Evolutionary conservation across 1,139 yeast genomes (phyloP), one percentile per base, ranked within the genome.

Genomic region (Yamadazyma trypodendri): DNA sequence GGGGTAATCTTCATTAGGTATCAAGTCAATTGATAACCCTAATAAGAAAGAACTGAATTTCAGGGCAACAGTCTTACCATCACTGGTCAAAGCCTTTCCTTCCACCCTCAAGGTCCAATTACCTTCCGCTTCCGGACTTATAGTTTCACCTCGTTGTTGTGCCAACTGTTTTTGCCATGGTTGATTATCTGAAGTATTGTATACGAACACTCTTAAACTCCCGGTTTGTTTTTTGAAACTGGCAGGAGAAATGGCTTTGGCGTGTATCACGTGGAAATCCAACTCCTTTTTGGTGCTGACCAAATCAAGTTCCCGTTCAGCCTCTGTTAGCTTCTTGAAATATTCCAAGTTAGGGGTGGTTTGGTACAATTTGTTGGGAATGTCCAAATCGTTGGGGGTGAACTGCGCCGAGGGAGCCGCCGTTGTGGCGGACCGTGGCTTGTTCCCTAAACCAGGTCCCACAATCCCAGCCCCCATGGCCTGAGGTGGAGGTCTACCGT

Each of bases 71-170:
- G 39, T 32, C 39, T 37, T 38, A 17, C 35, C 49, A 16, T 45
- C 42, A 36, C 64, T 66, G 36, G 60, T 49, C 28, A 90, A 66
- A 24, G 87, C 65, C 39, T 89, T 71, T 9, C 98, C 98, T 61
- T 92, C 97, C 16, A 92, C 77, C 40, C 95, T 73, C 49, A 92
- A 69, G 1, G 94, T 85, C 97, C 97, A 92, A 5, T 78, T 56
- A 6, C 94, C 77, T 35, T 71, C 77, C 12, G 55, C 53, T 2
- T 53, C 42, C 7, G 50, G 38, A 6, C 56, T 50, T 14, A 58
- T 58, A 2, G 52, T 36, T 10, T 52, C 43, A 2, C 55, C 49
- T 24, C 51, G 45, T 35, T 53, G 46, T 56, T 60, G 46, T 30
- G 50, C 59, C 37, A 68, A 61, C 40, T 65, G 70, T 36, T 68